Base-by-base conservation (phyloP, 2,329 filamentous ascomycete species). In the Alternaria gaisen region DNA sequence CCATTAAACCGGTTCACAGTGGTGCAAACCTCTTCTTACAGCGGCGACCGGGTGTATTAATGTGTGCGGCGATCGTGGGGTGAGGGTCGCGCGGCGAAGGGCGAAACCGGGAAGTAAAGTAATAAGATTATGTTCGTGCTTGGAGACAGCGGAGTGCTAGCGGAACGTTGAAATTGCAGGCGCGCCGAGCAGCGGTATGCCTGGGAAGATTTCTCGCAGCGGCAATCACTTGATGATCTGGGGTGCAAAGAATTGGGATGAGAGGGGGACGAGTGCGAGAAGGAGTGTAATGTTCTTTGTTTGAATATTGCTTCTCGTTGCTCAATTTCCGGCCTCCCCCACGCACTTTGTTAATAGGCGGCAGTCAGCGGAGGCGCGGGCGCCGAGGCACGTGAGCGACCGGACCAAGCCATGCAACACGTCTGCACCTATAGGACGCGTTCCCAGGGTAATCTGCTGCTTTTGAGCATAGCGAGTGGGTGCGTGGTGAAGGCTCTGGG, bases 1-100 rank as follows among this genome's bases (percentile, higher is more conserved):
- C 78, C 77, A 80, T 80, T 74, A 70, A 70, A 68, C 66, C 66
- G 68, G 69, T 69, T 72, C 62, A 75, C 70, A 67, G 70, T 77
- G 71, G 63, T 67, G 72, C 73, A 73, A 72, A 74, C 74, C 75
- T 75, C 71, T 60, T 48, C 56, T 28, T 50, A 60, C 42, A 59
- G 55, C 65, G 66, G 65, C 56, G 60, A 54, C 61, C 8, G 58
- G 55, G 56, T 54, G 69, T 71, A 72, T 73, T 73, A 74, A 73
- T 69, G 65, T 69, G 65, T 65, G 62, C 59, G 59, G 64, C 56
- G 65, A 44, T 60, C 55, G 72, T 72, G 72, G 72, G 73, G 73
- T 67, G 66, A 66, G 24, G 67, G 70, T 65, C 64, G 68, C 65
- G 66, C 63, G 69, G 71, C 58, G 48, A 60, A 67, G 65, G 67